phyloP scores from a whole-genome alignment of 106 monocot genomes.

The Alisma plantagoaquatica region DNA sequence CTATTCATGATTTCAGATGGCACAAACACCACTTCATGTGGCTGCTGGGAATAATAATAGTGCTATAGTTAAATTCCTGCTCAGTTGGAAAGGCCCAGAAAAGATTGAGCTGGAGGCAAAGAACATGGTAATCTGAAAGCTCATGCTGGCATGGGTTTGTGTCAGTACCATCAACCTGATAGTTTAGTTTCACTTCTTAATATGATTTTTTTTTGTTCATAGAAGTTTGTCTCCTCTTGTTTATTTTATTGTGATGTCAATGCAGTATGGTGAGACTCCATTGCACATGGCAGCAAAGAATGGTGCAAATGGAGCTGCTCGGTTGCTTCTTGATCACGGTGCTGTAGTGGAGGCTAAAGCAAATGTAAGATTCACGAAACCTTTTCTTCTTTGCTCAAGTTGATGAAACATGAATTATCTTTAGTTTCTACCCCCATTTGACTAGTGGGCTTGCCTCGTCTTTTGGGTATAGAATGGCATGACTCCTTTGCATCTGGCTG shows the following conservation, averaged over 20 bases:
- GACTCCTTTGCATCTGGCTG: constrained; percentile 89
- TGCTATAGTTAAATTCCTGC: constrained; percentile 51
- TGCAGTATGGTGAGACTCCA: constrained; percentile 95
- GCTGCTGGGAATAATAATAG: constrained; percentile 60
- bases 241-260: background rate
- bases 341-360: constrained; percentile 68
- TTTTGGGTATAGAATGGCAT: constrained; percentile 73
- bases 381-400: too few relatives aligned
- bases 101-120: constrained; percentile 67
- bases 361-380: constrained; percentile 56
- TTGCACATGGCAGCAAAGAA: constrained; percentile 95
- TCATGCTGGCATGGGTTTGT: too few relatives aligned
- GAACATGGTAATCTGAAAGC: constrained; percentile 61
- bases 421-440: too few relatives aligned
- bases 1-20: constrained; percentile 82
- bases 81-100: constrained; percentile 53
- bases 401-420: too few relatives aligned
- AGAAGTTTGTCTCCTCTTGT: background rate
- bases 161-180: too few relatives aligned
- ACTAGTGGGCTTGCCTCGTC: background rate
- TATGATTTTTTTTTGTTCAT: background rate
- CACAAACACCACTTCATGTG: constrained; percentile 83
- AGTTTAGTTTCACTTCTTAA: too few relatives aligned
- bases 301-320: constrained; percentile 49
- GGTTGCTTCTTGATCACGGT: constrained; percentile 53